A percentile compares a stretch with the other conserved stretches of the same genome.
Evolutionary conservation across 2,329 filamentous ascomycete species (phyloP).

Genomic region (Microsporum canis): DNA sequence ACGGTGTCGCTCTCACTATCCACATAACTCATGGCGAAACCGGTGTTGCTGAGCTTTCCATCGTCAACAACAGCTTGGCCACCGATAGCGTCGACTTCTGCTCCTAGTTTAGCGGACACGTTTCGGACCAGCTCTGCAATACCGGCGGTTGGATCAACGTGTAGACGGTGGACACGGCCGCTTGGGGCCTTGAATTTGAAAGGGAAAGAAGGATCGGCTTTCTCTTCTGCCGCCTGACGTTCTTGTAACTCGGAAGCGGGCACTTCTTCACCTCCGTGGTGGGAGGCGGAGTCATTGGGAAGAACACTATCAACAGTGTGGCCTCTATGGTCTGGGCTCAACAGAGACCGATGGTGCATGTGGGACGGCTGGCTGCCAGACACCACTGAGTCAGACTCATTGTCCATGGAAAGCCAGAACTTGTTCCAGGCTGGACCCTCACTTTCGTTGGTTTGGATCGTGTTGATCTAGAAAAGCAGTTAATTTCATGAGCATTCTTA

Average conservation of each 20-base stretch:
- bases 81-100: conserved; percentile 71
- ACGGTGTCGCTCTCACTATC: conserved; percentile 96
- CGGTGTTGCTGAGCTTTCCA: conserved; percentile 61
- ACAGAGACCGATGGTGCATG: conserved; percentile 55
- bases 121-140: conserved; percentile 65
- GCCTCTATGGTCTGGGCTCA: conserved; percentile 66
- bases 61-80: conserved; percentile 68
- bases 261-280: conserved; percentile 57
- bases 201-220: conserved; percentile 68
- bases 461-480: conserved; percentile 54
- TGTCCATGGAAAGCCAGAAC: conserved; percentile 93
- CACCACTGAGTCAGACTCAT: conserved; percentile 91
- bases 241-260: conserved; percentile 57
- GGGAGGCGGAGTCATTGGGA: conserved; percentile 89
- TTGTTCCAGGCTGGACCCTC: conserved; percentile 99
- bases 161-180: conserved; percentile 83
- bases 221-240: conserved; percentile 41
- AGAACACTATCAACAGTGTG: conserved; percentile 70
- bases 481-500: background rate
- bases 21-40: conserved; percentile 88
- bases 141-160: conserved; percentile 69
- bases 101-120: conserved; percentile 73
- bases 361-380: conserved; percentile 63
- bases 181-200: conserved; percentile 99
- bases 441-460: conserved; percentile 75